phyloP scores from a whole-genome alignment of 225 moss, liverwort and hornwort species.

The Bryoerythrophyllum caledonicum region DNA sequence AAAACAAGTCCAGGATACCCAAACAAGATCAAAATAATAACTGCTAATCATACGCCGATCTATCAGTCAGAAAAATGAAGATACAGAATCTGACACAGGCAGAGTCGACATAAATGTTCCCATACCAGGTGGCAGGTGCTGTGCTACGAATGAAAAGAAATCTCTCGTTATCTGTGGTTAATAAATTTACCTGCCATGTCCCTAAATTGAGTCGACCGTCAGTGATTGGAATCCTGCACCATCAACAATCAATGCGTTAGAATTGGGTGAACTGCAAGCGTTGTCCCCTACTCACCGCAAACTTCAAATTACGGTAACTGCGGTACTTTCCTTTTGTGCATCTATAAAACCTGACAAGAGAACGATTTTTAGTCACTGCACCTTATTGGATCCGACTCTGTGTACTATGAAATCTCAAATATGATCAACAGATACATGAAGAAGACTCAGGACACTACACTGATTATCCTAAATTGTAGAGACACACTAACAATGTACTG shows the following conservation, averaged over 20 bases:
- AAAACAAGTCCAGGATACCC: slow-evolving; percentile 13
- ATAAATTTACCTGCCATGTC: slow-evolving; percentile 83
- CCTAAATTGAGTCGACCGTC: slow-evolving; percentile 89
- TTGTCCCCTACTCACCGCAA: not conserved
- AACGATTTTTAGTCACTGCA: too few species aligned
- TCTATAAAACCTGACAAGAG: too few species aligned
- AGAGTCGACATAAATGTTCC: not conserved
- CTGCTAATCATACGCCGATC: not conserved
- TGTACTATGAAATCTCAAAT: not conserved
- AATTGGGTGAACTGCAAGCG: not conserved
- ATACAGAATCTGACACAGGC: not conserved
- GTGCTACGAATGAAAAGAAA: not conserved
- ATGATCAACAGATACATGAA: not conserved
- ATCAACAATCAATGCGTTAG: not conserved
- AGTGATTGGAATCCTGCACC: slow-evolving; percentile 78
- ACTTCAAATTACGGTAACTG: not conserved
- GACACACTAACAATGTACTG: too few species aligned
- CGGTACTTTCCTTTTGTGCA: too few species aligned
- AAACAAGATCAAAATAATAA: not conserved
- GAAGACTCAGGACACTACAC: not conserved
- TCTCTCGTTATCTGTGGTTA: not conserved
- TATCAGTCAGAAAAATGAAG: not conserved
- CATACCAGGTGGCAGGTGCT: not conserved
- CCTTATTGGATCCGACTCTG: not conserved
- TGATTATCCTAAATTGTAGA: too few species aligned